Base-by-base conservation (phyloP, 163 green algal species). In the Smithsoniella earleae region DNA sequence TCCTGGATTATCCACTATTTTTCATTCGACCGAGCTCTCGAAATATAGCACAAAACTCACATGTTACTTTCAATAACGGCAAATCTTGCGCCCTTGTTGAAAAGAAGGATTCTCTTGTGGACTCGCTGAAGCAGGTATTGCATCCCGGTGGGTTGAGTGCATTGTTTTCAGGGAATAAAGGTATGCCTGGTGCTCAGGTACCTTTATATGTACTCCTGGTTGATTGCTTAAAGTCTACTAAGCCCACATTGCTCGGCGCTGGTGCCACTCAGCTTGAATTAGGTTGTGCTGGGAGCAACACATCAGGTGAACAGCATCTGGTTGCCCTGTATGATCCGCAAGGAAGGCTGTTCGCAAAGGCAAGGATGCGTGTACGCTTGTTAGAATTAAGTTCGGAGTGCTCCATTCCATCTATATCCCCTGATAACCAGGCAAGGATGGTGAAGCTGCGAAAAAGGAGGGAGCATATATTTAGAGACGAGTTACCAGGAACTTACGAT, bases 281-380 rank as follows among this genome's bases (percentile, higher is more conserved):
- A 64, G 0, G 49, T 64, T 27, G 49, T 64, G 25, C 49, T 36
- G 49, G 49, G 49, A 64, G 1, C 49, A 64, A 27, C 49, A 64
- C 49, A 64, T 27, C 49, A 13, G 49, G 49, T 64, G 49, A 64
- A 64, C 49, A 64, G 49, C 49, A 64, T 27, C 49, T 25, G 49
- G 49, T 64, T 64, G 49, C 49, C 1, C 49, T 64, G 49, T 13
- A 64, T 13, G 49, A 64, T 64, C 49, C 49, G 13, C 33, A 10
- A 36, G 49, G 49, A 25, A 6, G 31, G 5, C 49, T 27, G 8
- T 25, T 64, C 8, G 49, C 49, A 18, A 25, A 64, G 8, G 49
- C 49, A 13, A 25, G 49, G 49, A 25, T 64, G 13, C 49, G 33
- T 27, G 8, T 64, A n/a, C n/a, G n/a, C n/a, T n/a, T n/a, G n/a